A percentile compares a stretch with the other conserved stretches of the same genome.
phyloP scores from a whole-genome alignment of 164 flowering plant species.

The Nymphaea thermarum region DNA sequence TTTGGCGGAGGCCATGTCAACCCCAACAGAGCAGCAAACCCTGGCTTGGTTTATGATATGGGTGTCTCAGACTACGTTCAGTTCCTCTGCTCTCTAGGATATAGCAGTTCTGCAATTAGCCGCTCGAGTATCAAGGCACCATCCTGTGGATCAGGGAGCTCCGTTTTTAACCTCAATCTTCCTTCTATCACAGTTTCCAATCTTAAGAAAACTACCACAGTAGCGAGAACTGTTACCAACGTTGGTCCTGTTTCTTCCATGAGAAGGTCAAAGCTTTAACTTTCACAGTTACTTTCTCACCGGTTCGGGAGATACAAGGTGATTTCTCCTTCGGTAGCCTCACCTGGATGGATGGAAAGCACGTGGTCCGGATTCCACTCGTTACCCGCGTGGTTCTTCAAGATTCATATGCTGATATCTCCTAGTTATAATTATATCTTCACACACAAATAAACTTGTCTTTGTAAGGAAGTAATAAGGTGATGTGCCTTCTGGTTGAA shows the following conservation, averaged over 20 bases:
- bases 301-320: no score
- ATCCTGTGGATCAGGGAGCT: slow-evolving; percentile 13
- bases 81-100: slow-evolving; percentile 44
- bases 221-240: slow-evolving; percentile 35
- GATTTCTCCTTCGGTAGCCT: slow-evolving; percentile 3
- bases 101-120: slow-evolving; percentile 25
- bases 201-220: slow-evolving; percentile 17
- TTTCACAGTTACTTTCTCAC: no score
- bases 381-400: not conserved
- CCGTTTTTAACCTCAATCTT: slow-evolving; percentile 26
- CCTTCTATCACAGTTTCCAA: slow-evolving; percentile 35
- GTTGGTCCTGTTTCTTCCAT: not conserved
- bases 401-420: slow-evolving; percentile 5
- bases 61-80: slow-evolving; percentile 27
- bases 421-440: not conserved
- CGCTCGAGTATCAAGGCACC: slow-evolving; percentile 10
- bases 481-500: no score
- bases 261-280: no score
- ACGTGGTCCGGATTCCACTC: not conserved
- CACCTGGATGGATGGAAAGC: slow-evolving; percentile 4
- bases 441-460: no score
- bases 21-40: slow-evolving; percentile 30
- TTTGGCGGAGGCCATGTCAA: slow-evolving; percentile 30
- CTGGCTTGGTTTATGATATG: slow-evolving; percentile 21
- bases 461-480: no score